Evolutionary conservation across 106 monocot genomes (phyloP), one percentile per base, ranked within the genome.

Genomic region (Ottelia alismoides): DNA sequence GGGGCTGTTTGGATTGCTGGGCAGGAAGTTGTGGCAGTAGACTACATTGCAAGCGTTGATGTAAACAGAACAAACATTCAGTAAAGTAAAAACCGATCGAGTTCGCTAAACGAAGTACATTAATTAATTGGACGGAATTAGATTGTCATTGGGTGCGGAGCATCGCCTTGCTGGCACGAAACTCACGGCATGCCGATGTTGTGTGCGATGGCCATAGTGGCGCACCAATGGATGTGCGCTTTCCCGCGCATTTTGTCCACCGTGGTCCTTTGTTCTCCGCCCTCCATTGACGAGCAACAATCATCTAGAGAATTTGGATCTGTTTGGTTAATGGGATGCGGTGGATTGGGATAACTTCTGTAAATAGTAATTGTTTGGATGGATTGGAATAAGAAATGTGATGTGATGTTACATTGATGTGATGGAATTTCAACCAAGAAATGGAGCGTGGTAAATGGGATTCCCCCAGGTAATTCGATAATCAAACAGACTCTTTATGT

Each of bases 31-130:
- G 10, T 77, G 60, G 17, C 80, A 80, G 35, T 77, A 81, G 29
- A 81, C 80, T 4, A 67, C 73, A 53, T 81, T 86, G 81, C 77
- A 77, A 25, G 86, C 77, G 57, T 86, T 71, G 60, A 81, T 76
- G 80, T 85, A 50, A 30, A 28, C 32, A 57, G 23, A 0, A 4
- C 26, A 30, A 22, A 57, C 50, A 48, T n/a, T 31, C 1, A 47
- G 3, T n/a, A 43, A 16, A 43, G 40, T 43, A 43, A 7, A 43
- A 43, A 43, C 6, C 10, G 40, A 43, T 43, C 16, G 6, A 43
- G 16, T 7, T n/a, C n/a, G n/a, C n/a, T n/a, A n/a, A 6, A 43
- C 40, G 16, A 6, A 43, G 40, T 7, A 16, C 6, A 43, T 7
- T 7, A 6, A 43, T 6, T 7, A 16, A 43, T 7, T 43, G 40